Base-by-base conservation (phyloP, 805 yeast genomes). In the Ogataea angusta region DNA sequence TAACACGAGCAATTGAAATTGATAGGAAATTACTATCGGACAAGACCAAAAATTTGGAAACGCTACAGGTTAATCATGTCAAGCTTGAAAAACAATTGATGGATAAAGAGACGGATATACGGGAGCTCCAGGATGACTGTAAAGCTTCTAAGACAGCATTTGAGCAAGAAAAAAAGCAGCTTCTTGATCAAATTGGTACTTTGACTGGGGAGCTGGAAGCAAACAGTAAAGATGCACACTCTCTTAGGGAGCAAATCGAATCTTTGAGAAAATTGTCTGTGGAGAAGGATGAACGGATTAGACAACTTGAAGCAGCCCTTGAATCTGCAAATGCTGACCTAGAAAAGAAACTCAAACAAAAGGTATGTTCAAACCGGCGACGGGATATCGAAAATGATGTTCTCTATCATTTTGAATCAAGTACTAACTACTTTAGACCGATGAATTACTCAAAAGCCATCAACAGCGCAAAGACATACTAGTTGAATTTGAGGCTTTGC, bases 221-320 rank as follows among this genome's bases (percentile, higher is more conserved):
- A 7, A 38, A 50, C 15, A 24, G 12, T 1, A 30, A 49, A 19
- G 45, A 45, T 10, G 26, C 45, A 14, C 30, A 41, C 6, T 22
- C 41, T 1, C 16, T 61, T 33, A 47, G 51, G 10, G 57, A 60
- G 15, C 71, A 69, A 40, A 47, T 68, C 6, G 44, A 49, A 21
- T 45, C 54, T 46, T 36, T 67, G 31, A 65, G 57, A 23, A 38
- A 50, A 1, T 30, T 56, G 12, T 32, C 64, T 9, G 54, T 52
- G 30, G 49, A 50, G 2, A 72, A 71, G 37, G 70, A 71, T 12
- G 32, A 36, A 10, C 59, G 63, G 39, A 59, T 73, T 10, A 42
- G 50, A 10, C 43, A 47, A 1, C 46, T 69, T 13, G 56, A 69
- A 44, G 42, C 43, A 6, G 58, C 62, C 43, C 40, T 69, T 10